Conservation (phyloP, 2,329 filamentous ascomycete species). For the Paramyrothecium roridum region DNA sequence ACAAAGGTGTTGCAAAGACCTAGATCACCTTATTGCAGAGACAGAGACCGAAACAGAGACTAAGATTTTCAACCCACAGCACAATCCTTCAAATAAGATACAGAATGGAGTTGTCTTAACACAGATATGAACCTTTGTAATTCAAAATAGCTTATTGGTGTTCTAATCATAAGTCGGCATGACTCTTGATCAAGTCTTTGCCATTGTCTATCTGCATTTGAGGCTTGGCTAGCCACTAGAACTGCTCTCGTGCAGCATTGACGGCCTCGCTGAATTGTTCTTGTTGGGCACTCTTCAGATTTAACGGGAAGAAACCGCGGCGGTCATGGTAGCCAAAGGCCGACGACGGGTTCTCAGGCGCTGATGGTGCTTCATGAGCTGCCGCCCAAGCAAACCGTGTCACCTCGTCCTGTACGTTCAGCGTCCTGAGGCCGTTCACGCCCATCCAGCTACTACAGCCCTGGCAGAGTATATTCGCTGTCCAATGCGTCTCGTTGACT, state of each 20-base stretch:
- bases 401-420: not conserved
- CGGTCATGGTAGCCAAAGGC: not conserved
- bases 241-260: not conserved
- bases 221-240: conserved; percentile 19
- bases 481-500: conserved; percentile 37
- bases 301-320: not conserved
- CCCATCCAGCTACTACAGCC: conserved; percentile 31
- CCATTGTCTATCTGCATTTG: too few relatives aligned
- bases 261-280: not conserved
- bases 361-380: not conserved
- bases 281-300: not conserved
- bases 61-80: too few relatives aligned
- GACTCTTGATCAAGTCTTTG: too few relatives aligned
- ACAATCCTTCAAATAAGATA: too few relatives aligned
- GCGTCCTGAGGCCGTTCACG: not conserved
- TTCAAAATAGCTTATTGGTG: too few relatives aligned
- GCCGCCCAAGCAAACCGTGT: not conserved
- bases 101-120: too few relatives aligned
- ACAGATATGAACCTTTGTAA: too few relatives aligned
- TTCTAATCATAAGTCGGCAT: too few relatives aligned
- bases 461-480: conserved; percentile 31
- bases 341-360: not conserved
- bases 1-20: too few relatives aligned
- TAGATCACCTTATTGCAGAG: too few relatives aligned
- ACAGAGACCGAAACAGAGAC: too few relatives aligned